phyloP scores from a whole-genome alignment of 306 rosid species.

The Rosa lucieae region DNA sequence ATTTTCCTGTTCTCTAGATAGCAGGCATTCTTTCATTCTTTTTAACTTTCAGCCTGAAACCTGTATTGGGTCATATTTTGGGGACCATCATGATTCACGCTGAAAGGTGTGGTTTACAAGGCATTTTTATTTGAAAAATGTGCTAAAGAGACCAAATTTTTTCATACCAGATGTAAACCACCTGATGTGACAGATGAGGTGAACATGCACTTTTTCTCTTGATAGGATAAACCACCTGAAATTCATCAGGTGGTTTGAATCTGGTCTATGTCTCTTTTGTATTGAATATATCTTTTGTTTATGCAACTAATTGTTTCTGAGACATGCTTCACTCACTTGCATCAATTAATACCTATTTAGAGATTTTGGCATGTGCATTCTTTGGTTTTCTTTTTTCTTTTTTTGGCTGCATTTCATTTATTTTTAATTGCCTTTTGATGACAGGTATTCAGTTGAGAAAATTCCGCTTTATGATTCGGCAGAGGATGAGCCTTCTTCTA shows the following conservation, averaged over 20 bases:
- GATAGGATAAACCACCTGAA: background rate
- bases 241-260: background rate
- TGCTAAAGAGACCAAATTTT: too few species aligned
- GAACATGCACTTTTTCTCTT: background rate
- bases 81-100: too few species aligned
- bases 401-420: background rate
- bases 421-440: constrained; percentile 26
- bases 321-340: background rate
- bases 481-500: constrained; percentile 72
- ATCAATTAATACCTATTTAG: background rate
- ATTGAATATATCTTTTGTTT: background rate
- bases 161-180: background rate
- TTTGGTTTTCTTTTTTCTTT: background rate
- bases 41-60: background rate
- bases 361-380: background rate
- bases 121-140: background rate
- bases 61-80: background rate
- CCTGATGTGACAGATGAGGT: background rate
- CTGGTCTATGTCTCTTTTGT: background rate
- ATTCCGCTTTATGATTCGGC: constrained; percentile 93
- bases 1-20: background rate
- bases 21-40: background rate
- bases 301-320: background rate
- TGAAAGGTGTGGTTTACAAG: background rate
- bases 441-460: constrained; percentile 91